Evolutionary conservation across 2,329 filamentous ascomycete species (phyloP), one percentile per base, ranked within the genome.

Genomic region (Acrodontium crateriforme): DNA sequence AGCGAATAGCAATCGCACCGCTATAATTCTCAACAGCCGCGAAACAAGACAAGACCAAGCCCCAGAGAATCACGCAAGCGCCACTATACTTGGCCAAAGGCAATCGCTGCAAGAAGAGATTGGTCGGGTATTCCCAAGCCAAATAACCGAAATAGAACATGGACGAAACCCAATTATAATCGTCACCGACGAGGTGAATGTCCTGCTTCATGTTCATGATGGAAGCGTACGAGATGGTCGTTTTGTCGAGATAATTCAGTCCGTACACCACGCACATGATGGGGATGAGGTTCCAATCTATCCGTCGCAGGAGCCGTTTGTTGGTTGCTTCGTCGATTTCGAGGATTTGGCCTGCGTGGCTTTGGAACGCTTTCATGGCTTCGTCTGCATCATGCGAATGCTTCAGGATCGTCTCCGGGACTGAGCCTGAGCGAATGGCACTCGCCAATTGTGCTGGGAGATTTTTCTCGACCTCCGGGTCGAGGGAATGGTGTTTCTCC

Each of bases 11-110:
- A 13, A 78, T 63, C 0, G 72, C 69, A 2, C 73, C 69, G 0
- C 60, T 55, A 41, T 71, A 80, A 45, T 69, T 68, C 17, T 62
- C 56, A 1, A 71, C 68, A 0, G 66, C 72, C 0, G 74, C 73
- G 44, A 78, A 74, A 45, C 71, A 74, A 30, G 63, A 59, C 1
- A 80, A 55, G 1, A 70, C 62, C 1, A 60, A 24, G 2, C 74
- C 74, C 74, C 74, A 78, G 40, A 71, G 59, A 34, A 77, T 62
- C 32, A 78, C 67, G 42, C 71, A 76, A 35, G 66, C 60, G 0
- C 69, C 70, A 2, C 67, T 74, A 49, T 76, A 78, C 44, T 78
- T 78, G 1, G 69, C 74, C 5, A 78, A 50, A 0, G 74, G 74
- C 2, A 78, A 52, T 1, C 65, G 57, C 48, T 78, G 74, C 9